Evolutionary conservation across 108 stramenopile genomes (phyloP).

Genomic region (Epithemia pelagica): DNA sequence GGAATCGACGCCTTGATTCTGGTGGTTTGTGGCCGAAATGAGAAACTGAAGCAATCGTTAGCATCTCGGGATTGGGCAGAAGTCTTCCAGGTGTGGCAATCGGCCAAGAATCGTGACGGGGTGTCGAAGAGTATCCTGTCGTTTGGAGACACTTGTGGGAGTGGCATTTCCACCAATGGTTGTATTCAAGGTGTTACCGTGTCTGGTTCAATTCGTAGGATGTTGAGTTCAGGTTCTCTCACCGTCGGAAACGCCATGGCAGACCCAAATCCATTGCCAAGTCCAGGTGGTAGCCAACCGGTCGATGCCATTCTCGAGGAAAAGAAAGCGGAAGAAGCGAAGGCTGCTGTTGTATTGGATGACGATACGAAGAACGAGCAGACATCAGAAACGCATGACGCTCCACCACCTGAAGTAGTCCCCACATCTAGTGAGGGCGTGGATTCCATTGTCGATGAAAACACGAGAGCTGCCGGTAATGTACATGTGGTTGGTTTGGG

Average conservation of each 20-base stretch:
- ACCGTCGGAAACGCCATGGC: neutral
- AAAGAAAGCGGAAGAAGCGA: conserved; percentile 4
- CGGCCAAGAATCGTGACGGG: conserved; percentile 6
- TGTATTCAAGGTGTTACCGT: conserved; percentile 40
- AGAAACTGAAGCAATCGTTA: conserved; percentile 52
- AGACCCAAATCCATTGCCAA: neutral
- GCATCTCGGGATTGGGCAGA: conserved; percentile 66
- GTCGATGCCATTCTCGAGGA: neutral
- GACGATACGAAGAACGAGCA: neutral
- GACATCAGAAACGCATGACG: conserved; percentile 8
- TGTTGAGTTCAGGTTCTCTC: conserved; percentile 35
- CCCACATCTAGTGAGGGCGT: conserved; percentile 3
- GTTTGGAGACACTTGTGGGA: conserved; percentile 30
- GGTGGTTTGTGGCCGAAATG: conserved; percentile 90
- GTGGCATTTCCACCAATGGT: conserved; percentile 19
- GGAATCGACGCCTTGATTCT: conserved; percentile 79
- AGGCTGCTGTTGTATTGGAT: neutral
- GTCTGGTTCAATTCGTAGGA: conserved; percentile 27
- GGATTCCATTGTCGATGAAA: neutral
- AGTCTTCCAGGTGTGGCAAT: conserved; percentile 20
- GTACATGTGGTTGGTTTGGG: conserved; percentile 74
- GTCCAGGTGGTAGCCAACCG: too few relatives aligned
- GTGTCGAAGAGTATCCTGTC: conserved; percentile 11
- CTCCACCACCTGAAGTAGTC: neutral
- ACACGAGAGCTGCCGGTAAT: conserved; percentile 26